A percentile compares a stretch with the other conserved stretches of the same genome.
Conservation (phyloP, 2,329 filamentous ascomycete genomes). For the Nemania sp. region DNA sequence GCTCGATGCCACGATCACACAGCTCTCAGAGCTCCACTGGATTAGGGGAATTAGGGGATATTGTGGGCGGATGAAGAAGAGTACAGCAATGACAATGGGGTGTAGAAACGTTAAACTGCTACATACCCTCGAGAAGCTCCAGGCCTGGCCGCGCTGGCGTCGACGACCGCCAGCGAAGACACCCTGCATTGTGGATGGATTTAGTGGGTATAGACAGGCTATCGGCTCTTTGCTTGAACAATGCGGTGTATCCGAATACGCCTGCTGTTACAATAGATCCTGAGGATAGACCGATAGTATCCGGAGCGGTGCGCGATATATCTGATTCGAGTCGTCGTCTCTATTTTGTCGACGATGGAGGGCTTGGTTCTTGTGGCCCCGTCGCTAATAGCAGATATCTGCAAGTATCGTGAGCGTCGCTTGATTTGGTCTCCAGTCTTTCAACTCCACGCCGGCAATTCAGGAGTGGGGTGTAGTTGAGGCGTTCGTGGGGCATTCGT, state of each 20-base stretch:
- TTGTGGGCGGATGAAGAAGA: constrained; percentile 1
- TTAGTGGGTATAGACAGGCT: constrained; percentile 5
- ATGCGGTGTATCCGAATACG: constrained; percentile 23
- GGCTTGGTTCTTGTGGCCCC: constrained; percentile 1
- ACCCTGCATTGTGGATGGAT: constrained; percentile 42
- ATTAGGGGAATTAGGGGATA: constrained; percentile 1
- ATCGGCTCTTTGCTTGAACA: constrained; percentile 16
- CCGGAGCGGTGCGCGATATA: constrained; percentile 30
- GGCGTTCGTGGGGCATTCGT: constrained; percentile 23
- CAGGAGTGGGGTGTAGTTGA: constrained; percentile 18
- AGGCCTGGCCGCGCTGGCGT: constrained; percentile 42
- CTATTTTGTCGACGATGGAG: constrained; percentile 1
- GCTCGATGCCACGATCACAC: constrained; percentile 23
- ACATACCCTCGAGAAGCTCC: constrained; percentile 47
- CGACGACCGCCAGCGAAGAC: constrained; percentile 44
- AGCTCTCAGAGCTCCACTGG: constrained; percentile 10
- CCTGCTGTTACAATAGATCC: neutral
- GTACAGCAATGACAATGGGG: constrained; percentile 12
- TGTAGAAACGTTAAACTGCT: constrained; percentile 17
- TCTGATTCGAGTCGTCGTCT: constrained; percentile 9
- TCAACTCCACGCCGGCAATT: constrained; percentile 8
- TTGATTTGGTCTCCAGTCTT: neutral
- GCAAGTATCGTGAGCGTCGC: neutral
- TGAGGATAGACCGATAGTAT: constrained; percentile 5
- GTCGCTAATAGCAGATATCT: neutral